Conservation (phyloP, 202 grass and related monocot species). For the Bolboschoenoplectus hybrid region DNA sequence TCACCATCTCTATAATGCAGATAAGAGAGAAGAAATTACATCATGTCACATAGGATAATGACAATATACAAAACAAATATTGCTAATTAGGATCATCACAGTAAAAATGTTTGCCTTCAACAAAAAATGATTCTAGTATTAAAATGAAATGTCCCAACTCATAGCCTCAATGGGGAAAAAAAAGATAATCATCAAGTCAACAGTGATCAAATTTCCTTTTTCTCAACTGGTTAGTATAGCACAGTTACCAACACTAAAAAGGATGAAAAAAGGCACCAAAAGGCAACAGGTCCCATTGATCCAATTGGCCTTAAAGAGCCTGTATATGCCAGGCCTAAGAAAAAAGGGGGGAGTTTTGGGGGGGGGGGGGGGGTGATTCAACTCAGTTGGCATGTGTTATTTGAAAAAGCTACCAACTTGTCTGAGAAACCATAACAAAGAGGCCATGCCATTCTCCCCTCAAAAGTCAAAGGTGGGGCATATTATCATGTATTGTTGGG, state of each 20-base stretch:
- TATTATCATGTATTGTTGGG: neutral
- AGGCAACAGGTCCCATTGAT: neutral
- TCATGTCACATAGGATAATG: conserved; percentile 4
- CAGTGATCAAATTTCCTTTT: neutral
- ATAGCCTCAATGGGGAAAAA: neutral
- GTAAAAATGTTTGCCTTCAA: neutral
- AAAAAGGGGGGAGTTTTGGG: too few species aligned
- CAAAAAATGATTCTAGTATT: neutral
- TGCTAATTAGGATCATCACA: neutral
- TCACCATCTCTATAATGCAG: conserved; percentile 60
- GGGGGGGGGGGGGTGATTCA: too few species aligned
- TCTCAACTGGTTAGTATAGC: conserved; percentile 6
- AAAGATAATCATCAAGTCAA: neutral
- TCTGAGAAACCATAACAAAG: too few species aligned
- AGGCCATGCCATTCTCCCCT: too few species aligned
- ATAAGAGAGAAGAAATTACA: conserved; percentile 6
- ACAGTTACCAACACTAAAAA: neutral
- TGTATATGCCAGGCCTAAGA: neutral
- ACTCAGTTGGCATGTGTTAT: too few species aligned
- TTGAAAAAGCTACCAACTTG: too few species aligned
- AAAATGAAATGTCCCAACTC: neutral
- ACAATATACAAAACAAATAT: conserved; percentile 19
- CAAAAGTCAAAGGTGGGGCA: neutral
- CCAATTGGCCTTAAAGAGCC: neutral
- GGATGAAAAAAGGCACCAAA: neutral